Evolutionary conservation across 257 asterid genomes (phyloP).

Genomic region (Solanum neorickii): DNA sequence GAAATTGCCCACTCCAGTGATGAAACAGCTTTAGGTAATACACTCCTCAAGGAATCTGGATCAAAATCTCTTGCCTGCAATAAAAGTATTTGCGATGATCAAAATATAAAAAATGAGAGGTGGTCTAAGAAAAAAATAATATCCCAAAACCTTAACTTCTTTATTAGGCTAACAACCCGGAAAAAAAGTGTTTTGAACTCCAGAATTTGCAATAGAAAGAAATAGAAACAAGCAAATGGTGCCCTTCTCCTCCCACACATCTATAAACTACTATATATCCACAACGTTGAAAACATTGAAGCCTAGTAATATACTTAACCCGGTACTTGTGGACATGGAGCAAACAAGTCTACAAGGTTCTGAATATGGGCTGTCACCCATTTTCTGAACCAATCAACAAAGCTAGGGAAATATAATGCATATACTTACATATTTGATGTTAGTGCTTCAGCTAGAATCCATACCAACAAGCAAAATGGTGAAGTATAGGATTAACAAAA

Average conservation of each 20-base stretch:
- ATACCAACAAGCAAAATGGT: neutral
- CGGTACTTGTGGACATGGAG: neutral
- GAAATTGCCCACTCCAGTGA: constrained; percentile 62
- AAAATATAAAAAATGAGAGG: neutral
- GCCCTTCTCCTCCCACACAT: neutral
- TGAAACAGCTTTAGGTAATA: constrained; percentile 71
- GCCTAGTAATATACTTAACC: neutral
- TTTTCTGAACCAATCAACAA: neutral
- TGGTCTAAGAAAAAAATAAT: neutral
- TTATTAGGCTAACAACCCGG: neutral
- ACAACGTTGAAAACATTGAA: neutral
- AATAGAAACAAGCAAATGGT: neutral
- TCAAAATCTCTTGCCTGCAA: constrained; percentile 84
- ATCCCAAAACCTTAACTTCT: neutral
- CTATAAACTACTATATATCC: neutral
- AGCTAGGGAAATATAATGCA: neutral
- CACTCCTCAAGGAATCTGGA: constrained; percentile 80
- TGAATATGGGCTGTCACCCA: neutral
- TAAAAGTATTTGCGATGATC: neutral
- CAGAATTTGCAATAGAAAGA: neutral
- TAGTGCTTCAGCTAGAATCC: neutral
- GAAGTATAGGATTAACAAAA: neutral
- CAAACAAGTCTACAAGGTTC: neutral
- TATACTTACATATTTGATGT: neutral
- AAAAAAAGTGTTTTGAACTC: neutral